A percentile compares a stretch with the other conserved stretches of the same genome.
Evolutionary conservation across 345 rosid genomes (phyloP).

Genomic region (Gossypium sturtianum): DNA sequence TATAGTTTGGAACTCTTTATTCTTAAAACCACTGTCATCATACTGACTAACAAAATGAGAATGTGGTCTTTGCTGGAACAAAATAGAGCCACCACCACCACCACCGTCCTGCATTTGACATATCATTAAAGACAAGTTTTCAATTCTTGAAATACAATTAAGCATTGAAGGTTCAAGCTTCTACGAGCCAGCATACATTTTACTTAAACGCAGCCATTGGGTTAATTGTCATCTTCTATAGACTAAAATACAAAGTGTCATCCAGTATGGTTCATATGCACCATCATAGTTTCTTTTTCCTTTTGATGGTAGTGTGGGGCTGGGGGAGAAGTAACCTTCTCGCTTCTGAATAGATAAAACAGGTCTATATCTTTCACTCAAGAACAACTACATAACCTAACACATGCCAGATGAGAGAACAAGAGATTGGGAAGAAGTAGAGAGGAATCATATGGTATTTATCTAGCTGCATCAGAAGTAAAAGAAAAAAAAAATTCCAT

Average conservation of each 20-base stretch:
- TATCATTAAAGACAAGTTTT: background rate
- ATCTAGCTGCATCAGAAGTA: background rate
- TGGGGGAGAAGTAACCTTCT: background rate
- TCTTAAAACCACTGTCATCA: constrained; percentile 19
- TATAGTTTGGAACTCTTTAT: constrained; percentile 21
- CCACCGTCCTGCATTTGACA: constrained; percentile 31
- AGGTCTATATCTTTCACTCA: background rate
- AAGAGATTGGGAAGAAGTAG: background rate
- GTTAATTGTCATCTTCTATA: background rate
- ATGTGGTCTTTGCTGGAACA: constrained; percentile 19
- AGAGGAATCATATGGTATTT: background rate
- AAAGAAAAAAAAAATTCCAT: background rate
- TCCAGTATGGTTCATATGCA: background rate
- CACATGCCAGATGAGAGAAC: background rate
- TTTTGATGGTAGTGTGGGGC: background rate
- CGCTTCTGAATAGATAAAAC: background rate
- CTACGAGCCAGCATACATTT: background rate
- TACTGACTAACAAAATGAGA: constrained; percentile 26
- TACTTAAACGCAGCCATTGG: background rate
- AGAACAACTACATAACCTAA: background rate
- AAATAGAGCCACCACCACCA: constrained; percentile 25
- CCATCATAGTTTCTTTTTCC: background rate
- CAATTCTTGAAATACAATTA: background rate
- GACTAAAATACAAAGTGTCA: background rate
- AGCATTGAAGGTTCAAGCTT: background rate